These are phyloP conservation scores for Geotrichum candidum DNA, from an alignment of 1,139 yeast species.

Conservation along the genomic window DNA sequence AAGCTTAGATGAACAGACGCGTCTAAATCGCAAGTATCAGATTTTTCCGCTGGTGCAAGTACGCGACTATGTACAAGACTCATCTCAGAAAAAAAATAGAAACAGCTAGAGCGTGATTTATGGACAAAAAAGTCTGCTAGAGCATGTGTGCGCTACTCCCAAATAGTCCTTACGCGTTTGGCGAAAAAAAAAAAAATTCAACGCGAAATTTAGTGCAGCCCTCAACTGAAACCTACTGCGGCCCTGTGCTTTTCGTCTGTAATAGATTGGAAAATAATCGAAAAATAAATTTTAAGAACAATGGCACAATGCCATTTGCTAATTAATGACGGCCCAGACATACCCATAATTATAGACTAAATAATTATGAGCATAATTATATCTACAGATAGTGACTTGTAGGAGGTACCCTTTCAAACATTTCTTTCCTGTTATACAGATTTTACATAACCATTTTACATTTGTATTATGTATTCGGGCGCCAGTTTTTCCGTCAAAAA, in stretches of 20 bases:
- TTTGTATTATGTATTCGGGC: neutral
- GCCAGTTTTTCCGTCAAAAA: neutral
- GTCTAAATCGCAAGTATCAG: neutral
- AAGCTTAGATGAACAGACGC: neutral
- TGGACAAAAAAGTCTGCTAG: neutral
- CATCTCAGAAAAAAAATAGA: neutral
- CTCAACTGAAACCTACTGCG: neutral
- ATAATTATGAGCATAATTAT: too few relatives aligned
- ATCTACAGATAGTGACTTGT: too few relatives aligned
- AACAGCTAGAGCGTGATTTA: neutral
- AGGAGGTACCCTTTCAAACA: too few relatives aligned
- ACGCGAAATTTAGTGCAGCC: too few relatives aligned
- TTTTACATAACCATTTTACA: neutral
- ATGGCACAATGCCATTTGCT: too few relatives aligned
- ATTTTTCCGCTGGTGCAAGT: neutral
- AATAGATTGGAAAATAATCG: neutral
- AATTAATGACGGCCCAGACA: too few relatives aligned
- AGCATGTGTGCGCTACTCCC: neutral
- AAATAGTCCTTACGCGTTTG: neutral
- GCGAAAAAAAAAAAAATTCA: neutral
- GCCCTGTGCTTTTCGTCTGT: neutral
- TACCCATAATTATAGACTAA: too few relatives aligned
- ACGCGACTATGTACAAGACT: neutral
- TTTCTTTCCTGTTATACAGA: neutral
- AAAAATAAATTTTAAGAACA: too few relatives aligned